phyloP scores from a whole-genome alignment of 495 filamentous ascomycete species.

The Lasiosphaeria miniovina region DNA sequence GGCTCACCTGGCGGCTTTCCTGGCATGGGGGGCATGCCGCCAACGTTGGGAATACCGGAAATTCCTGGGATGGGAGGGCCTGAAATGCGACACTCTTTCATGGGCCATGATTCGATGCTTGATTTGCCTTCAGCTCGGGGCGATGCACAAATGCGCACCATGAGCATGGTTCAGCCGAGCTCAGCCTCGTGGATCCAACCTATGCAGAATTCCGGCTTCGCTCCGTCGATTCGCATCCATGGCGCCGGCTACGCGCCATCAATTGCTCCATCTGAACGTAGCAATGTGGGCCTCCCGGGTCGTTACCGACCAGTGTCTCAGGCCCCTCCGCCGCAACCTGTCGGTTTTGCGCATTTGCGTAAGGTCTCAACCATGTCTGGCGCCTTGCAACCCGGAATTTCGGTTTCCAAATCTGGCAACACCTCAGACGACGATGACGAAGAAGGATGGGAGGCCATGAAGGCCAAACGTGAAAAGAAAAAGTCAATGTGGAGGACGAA shows the following conservation, averaged over 20 bases:
- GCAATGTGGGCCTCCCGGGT: slow-evolving; percentile 82
- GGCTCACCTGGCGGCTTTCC: slow-evolving; percentile 13
- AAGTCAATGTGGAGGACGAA: slow-evolving; percentile 69
- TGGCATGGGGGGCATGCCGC: slow-evolving; percentile 19
- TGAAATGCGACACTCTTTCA: slow-evolving; percentile 44
- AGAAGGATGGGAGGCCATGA: slow-evolving; percentile 80
- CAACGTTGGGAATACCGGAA: slow-evolving; percentile 7
- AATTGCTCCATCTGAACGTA: slow-evolving; percentile 91
- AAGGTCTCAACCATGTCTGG: slow-evolving; percentile 55
- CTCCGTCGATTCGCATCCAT: slow-evolving; percentile 46
- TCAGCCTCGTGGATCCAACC: slow-evolving; percentile 50
- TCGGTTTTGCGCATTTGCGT: slow-evolving; percentile 26
- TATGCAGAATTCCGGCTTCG: slow-evolving; percentile 34
- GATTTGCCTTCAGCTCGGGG: slow-evolving; percentile 35
- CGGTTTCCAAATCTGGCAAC: slow-evolving; percentile 29
- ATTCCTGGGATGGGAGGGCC: slow-evolving; percentile 27
- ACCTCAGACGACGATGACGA: slow-evolving; percentile 73
- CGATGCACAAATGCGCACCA: slow-evolving; percentile 53
- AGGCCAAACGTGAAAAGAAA: slow-evolving; percentile 77
- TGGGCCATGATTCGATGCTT: slow-evolving; percentile 38
- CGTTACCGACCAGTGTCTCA: slow-evolving; percentile 91
- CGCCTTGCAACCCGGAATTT: slow-evolving; percentile 29
- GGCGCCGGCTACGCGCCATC: slow-evolving; percentile 53
- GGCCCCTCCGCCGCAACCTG: slow-evolving; percentile 30
- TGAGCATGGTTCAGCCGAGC: slow-evolving; percentile 79